Percentiles rank a stretch among this genome's conserved stretches.
phyloP scores from a whole-genome alignment of 805 yeast genomes.

The Yueomyces sp. region DNA sequence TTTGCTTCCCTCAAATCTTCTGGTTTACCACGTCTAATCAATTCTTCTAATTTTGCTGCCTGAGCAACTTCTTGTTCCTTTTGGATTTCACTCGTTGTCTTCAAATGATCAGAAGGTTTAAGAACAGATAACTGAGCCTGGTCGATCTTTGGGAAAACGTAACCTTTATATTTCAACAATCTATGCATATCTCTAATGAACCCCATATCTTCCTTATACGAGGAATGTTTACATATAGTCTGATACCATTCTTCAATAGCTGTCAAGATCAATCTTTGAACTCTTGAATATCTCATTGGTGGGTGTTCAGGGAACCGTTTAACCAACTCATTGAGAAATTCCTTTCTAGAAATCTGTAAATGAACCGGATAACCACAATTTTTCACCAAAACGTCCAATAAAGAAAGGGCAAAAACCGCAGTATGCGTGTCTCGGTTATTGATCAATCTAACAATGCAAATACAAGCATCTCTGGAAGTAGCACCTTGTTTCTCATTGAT shows the following conservation, averaged over 20 bases:
- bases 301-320: slow-evolving; percentile 92
- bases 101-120: slow-evolving; percentile 76
- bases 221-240: slow-evolving; percentile 79
- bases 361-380: slow-evolving; percentile 98
- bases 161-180: slow-evolving; percentile 77
- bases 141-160: slow-evolving; percentile 82
- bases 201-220: slow-evolving; percentile 84
- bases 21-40: slow-evolving; percentile 90
- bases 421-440: slow-evolving; percentile 77
- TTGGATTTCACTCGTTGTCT: slow-evolving; percentile 81
- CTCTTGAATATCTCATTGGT: slow-evolving; percentile 67
- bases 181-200: slow-evolving; percentile 94
- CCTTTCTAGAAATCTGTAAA: slow-evolving; percentile 86
- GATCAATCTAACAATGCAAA: slow-evolving; percentile 68
- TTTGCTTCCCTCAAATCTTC: slow-evolving; percentile 93
- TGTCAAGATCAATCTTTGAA: slow-evolving; percentile 74
- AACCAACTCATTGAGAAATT: slow-evolving; percentile 85
- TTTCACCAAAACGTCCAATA: slow-evolving; percentile 82
- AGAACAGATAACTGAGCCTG: slow-evolving; percentile 86
- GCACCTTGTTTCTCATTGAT: slow-evolving; percentile 87
- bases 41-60: slow-evolving; percentile 88
- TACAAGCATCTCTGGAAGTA: slow-evolving; percentile 85
- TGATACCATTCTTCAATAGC: slow-evolving; percentile 96
- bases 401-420: slow-evolving; percentile 66
- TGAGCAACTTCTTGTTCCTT: slow-evolving; percentile 88